Evolutionary conservation across 257 asterid species (phyloP).

Genomic region (Penstemon newberryi): DNA sequence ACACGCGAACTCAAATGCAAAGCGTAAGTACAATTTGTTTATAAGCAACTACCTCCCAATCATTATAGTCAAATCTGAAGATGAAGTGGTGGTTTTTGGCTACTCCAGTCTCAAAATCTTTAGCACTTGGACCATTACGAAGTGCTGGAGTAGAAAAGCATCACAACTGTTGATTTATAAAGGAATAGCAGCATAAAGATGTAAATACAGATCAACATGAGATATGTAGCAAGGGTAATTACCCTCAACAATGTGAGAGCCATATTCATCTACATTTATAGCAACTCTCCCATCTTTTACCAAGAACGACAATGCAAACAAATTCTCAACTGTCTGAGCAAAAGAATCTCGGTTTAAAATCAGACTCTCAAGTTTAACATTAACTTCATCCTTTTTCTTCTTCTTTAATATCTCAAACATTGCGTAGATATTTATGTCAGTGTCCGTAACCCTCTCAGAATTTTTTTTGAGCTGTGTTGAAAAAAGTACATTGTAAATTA

Average conservation of each 20-base stretch:
- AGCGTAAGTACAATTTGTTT: background rate
- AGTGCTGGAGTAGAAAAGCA: conserved; percentile 39
- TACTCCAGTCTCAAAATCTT: conserved; percentile 36
- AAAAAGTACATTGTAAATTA: background rate
- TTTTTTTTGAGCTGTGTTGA: conserved; percentile 34
- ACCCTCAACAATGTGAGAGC: conserved; percentile 47
- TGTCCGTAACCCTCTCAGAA: conserved; percentile 35
- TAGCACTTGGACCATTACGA: conserved; percentile 44
- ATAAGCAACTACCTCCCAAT: conserved; percentile 54
- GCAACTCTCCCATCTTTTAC: conserved; percentile 57
- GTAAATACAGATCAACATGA: background rate
- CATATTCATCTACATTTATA: conserved; percentile 40
- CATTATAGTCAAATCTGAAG: conserved; percentile 51
- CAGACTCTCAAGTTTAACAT: conserved; percentile 45
- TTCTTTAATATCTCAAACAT: conserved; percentile 47
- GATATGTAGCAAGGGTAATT: background rate
- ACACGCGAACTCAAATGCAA: background rate
- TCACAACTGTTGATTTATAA: background rate
- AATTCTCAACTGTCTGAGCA: conserved; percentile 59
- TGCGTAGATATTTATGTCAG: conserved; percentile 35
- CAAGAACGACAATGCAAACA: conserved; percentile 61
- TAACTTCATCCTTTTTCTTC: conserved; percentile 22
- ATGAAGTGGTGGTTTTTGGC: conserved; percentile 44
- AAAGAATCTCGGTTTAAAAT: conserved; percentile 47
- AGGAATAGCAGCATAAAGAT: background rate